phyloP scores from a whole-genome alignment of 306 rosid species.

The Quercus ilex region DNA sequence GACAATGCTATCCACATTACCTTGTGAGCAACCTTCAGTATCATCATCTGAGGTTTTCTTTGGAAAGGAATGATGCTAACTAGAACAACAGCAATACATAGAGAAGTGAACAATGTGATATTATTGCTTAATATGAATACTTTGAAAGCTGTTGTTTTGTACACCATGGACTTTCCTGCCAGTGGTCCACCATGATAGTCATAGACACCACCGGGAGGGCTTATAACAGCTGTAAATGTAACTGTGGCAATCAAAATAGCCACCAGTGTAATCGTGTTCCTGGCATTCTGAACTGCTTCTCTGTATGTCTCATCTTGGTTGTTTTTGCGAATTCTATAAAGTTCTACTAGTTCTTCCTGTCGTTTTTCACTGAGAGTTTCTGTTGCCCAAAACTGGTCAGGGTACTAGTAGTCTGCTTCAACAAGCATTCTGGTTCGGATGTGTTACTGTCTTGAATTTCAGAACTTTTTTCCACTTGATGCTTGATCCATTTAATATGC shows the following conservation, averaged over 20 bases:
- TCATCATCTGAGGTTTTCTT: constrained; percentile 39
- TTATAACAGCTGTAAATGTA: constrained; percentile 57
- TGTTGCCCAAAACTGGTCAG: constrained; percentile 16
- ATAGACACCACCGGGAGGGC: constrained; percentile 62
- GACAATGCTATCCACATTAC: constrained; percentile 64
- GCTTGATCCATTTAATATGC: constrained; percentile 22
- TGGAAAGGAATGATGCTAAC: constrained; percentile 71
- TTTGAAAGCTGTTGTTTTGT: constrained; percentile 44
- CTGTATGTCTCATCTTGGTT: constrained; percentile 39
- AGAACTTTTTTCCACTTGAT: constrained; percentile 17
- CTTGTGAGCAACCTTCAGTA: constrained; percentile 50
- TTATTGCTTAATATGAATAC: constrained; percentile 54
- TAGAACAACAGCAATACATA: constrained; percentile 54
- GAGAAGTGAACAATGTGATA: constrained; percentile 50
- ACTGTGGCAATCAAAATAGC: constrained; percentile 67
- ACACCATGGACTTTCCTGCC: constrained; percentile 43
- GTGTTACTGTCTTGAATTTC: constrained; percentile 19
- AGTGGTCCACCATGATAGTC: constrained; percentile 34
- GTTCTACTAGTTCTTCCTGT: constrained; percentile 6
- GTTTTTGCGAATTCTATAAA: constrained; percentile 3
- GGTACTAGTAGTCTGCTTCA: background rate
- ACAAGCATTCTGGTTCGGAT: constrained; percentile 15
- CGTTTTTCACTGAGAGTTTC: constrained; percentile 28
- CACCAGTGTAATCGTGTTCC: constrained; percentile 59
- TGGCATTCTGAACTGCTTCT: constrained; percentile 60